Evolutionary conservation across 441 rosid genomes (phyloP).

Genomic region (Biscutella laevigata): DNA sequence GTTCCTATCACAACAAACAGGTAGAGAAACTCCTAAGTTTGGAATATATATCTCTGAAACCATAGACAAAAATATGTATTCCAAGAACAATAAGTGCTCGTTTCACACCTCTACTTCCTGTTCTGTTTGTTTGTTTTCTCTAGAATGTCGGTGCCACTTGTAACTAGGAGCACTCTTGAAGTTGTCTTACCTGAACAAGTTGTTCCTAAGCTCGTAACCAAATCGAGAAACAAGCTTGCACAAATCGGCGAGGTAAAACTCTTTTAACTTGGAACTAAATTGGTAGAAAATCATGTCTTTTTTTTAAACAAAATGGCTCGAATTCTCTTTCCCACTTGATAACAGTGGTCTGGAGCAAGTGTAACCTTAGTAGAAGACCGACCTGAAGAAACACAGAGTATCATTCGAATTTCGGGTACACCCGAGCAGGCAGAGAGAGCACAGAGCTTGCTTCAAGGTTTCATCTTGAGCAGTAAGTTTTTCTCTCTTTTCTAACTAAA

Average conservation of each 20-base stretch:
- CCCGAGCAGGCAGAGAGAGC: constrained; percentile 92
- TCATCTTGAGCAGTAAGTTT: constrained; percentile 83
- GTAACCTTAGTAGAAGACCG: constrained; percentile 67
- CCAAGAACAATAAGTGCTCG: not conserved
- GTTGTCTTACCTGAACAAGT: constrained; percentile 81
- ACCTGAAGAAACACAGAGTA: constrained; percentile 56
- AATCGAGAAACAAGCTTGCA: constrained; percentile 78
- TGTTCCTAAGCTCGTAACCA: constrained; percentile 76
- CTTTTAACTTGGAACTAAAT: not conserved
- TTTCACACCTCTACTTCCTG: not conserved
- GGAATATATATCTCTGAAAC: not conserved
- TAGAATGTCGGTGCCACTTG: constrained; percentile 68
- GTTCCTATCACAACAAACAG: constrained; percentile 44
- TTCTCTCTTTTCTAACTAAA: not conserved
- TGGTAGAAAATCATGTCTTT: constrained; percentile 2
- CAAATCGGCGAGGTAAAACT: constrained; percentile 81
- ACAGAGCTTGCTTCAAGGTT: constrained; percentile 94
- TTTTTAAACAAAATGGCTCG: not conserved
- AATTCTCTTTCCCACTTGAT: not conserved
- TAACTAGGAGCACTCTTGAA: constrained; percentile 86
- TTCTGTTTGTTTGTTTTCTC: not conserved
- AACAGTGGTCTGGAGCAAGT: constrained; percentile 86
- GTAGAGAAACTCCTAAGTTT: constrained; percentile 29
- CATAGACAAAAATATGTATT: not conserved
- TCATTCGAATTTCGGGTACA: constrained; percentile 78